A percentile compares a stretch with the other conserved stretches of the same genome.
phyloP scores from a whole-genome alignment of 2,329 filamentous ascomycete genomes.

The Gaeumannomyces tritici region DNA sequence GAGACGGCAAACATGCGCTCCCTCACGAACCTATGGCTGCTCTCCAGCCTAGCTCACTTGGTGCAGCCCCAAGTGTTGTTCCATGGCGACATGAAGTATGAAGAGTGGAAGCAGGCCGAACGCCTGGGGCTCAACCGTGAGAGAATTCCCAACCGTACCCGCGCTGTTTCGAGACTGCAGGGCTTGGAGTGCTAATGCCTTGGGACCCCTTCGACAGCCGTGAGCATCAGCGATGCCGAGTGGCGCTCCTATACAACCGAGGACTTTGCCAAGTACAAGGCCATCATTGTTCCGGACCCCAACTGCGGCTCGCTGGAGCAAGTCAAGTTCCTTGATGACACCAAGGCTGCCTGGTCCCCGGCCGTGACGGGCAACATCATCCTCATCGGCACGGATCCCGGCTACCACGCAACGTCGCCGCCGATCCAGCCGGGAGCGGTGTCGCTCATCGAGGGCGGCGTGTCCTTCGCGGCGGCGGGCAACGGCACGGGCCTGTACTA shows the following conservation, averaged over 20 bases:
- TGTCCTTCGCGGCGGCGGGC: conserved; percentile 14
- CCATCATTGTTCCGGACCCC: conserved; percentile 31
- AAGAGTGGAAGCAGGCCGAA: background rate
- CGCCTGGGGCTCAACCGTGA: background rate
- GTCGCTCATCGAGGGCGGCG: conserved; percentile 26
- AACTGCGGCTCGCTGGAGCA: conserved; percentile 17
- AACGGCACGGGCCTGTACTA: conserved; percentile 20
- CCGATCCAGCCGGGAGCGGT: conserved; percentile 17
- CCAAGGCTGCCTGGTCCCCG: conserved; percentile 27
- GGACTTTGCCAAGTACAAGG: conserved; percentile 33
- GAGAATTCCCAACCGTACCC: background rate
- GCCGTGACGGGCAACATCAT: conserved; percentile 30
- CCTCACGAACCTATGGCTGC: background rate
- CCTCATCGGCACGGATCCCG: conserved; percentile 28
- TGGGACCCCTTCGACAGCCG: background rate
- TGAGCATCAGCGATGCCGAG: conserved; percentile 1
- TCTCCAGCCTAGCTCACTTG: background rate
- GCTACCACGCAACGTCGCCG: conserved; percentile 18
- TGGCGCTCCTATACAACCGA: conserved; percentile 16
- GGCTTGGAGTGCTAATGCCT: background rate
- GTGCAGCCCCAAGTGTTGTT: conserved; percentile 1
- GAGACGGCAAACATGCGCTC: background rate
- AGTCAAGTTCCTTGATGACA: conserved; percentile 26
- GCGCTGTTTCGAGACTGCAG: too few species aligned
- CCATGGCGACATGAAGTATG: background rate